phyloP scores from a whole-genome alignment of 2,329 filamentous ascomycete species.

The Botryosphaeria dothidea region DNA sequence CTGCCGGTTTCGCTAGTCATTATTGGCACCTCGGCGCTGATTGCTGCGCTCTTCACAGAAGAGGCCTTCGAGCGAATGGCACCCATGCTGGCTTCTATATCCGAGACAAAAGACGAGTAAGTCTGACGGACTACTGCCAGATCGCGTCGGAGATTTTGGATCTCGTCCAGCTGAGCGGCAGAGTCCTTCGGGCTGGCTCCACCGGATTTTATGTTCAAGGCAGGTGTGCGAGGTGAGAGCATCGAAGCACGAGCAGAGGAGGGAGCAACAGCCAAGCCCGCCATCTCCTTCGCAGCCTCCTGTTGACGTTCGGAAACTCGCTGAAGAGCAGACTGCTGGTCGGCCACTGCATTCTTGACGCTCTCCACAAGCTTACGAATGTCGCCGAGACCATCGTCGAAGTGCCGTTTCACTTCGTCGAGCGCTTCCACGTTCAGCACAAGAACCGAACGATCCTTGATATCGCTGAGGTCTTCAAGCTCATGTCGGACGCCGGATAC shows the following conservation, averaged over 20 bases:
- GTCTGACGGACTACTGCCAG: constrained; percentile 90
- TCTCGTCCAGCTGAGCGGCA: constrained; percentile 69
- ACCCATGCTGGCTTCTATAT: constrained; percentile 85
- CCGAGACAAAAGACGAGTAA: constrained; percentile 85
- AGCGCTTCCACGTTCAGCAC: constrained; percentile 90
- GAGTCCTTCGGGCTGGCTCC: constrained; percentile 36
- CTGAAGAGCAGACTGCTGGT: constrained; percentile 79
- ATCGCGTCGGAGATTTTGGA: constrained; percentile 82
- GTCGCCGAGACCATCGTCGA: constrained; percentile 85
- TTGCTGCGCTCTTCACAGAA: constrained; percentile 74
- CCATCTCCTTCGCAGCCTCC: constrained; percentile 85
- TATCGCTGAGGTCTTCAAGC: constrained; percentile 86
- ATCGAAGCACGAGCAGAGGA: constrained; percentile 36
- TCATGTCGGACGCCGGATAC: constrained; percentile 96
- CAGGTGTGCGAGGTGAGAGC: constrained; percentile 28
- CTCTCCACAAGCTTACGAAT: constrained; percentile 82
- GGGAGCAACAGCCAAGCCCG: constrained; percentile 58
- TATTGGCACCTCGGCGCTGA: constrained; percentile 69
- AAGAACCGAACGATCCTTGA: constrained; percentile 94
- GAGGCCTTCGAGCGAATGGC: constrained; percentile 78
- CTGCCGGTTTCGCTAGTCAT: constrained; percentile 79
- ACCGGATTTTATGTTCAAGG: constrained; percentile 27
- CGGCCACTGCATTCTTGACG: constrained; percentile 79
- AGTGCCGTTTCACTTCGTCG: constrained; percentile 94
- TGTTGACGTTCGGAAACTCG: constrained; percentile 88